Conservation (phyloP, 306 rosid species). For the Sesbania bispinosa region DNA sequence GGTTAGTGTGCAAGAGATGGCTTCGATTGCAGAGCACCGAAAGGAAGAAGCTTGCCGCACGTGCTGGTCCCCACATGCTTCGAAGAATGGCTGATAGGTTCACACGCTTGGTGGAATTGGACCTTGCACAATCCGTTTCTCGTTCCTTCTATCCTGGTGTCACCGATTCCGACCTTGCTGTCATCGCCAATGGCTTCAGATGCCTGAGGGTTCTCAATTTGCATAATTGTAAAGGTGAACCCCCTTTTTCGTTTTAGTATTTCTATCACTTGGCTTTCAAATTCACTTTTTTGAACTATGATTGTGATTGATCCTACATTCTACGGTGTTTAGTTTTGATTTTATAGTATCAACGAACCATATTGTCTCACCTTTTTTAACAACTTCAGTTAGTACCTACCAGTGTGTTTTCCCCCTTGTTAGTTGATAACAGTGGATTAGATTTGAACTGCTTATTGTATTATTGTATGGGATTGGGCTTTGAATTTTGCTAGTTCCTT, state of each 20-base stretch:
- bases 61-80: slow-evolving; percentile 92
- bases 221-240: slow-evolving; percentile 87
- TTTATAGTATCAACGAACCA: no score
- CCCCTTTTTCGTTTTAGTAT: no score
- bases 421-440: no score
- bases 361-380: no score
- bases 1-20: slow-evolving; percentile 90
- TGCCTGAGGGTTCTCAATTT: slow-evolving; percentile 68
- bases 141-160: slow-evolving; percentile 96
- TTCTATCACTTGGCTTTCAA: not conserved
- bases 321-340: no score
- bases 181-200: slow-evolving; percentile 63
- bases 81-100: slow-evolving; percentile 80
- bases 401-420: no score
- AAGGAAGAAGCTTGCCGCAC: slow-evolving; percentile 84
- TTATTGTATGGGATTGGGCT: not conserved
- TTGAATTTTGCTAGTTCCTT: not conserved
- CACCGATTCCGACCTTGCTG: slow-evolving; percentile 75
- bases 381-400: no score
- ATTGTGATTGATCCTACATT: not conserved
- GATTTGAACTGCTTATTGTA: not conserved
- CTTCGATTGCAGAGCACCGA: slow-evolving; percentile 82
- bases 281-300: not conserved
- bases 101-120: slow-evolving; percentile 64
- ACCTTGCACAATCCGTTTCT: slow-evolving; percentile 83